These are phyloP conservation scores for Fimicolochytrium jonesii DNA, from an alignment of 192 early-diverging fungal genomes.

Conservation along the genomic window DNA sequence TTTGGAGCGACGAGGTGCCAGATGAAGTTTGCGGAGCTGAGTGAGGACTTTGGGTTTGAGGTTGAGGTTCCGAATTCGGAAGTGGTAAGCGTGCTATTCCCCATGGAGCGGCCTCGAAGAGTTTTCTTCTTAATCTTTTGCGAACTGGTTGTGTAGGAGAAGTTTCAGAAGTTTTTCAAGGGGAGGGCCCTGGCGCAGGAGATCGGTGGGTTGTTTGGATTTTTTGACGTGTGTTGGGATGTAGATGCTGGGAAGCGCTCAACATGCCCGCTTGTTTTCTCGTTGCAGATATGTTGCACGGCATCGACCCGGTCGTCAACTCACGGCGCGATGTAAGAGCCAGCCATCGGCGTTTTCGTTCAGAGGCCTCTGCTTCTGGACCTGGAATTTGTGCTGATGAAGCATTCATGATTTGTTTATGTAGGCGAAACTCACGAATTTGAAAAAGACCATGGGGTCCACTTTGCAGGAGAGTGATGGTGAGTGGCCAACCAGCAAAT, in stretches of 20 bases:
- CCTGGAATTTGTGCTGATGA: not conserved
- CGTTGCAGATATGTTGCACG: slow-evolving; percentile 32
- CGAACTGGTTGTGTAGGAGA: slow-evolving; percentile 26
- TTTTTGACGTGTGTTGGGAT: not conserved
- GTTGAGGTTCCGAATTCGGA: slow-evolving; percentile 46
- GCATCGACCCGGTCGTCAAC: slow-evolving; percentile 27
- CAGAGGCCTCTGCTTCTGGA: not conserved
- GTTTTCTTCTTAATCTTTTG: too few species aligned
- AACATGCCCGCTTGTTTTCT: too few species aligned
- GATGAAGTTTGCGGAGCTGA: slow-evolving; percentile 38
- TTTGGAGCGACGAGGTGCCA: slow-evolving; percentile 42
- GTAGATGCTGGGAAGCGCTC: too few species aligned
- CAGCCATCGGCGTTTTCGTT: too few species aligned
- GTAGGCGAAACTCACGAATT: slow-evolving; percentile 28
- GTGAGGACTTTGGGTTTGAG: slow-evolving; percentile 45
- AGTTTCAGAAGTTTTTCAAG: slow-evolving; percentile 42
- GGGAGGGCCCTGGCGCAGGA: slow-evolving; percentile 34
- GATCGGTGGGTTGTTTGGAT: slow-evolving; percentile 32
- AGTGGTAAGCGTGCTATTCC: slow-evolving; percentile 19
- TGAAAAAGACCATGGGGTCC: slow-evolving; percentile 39
- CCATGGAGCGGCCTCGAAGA: too few species aligned
- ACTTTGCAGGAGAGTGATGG: slow-evolving; percentile 25
- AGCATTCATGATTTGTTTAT: too few species aligned
- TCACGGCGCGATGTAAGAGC: slow-evolving; percentile 16
- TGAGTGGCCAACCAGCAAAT: slow-evolving; percentile 2